Percentiles rank a stretch among this genome's conserved stretches.
Evolutionary conservation across 2,329 filamentous ascomycete genomes (phyloP).

Genomic region (Fusarium drepaniforme): DNA sequence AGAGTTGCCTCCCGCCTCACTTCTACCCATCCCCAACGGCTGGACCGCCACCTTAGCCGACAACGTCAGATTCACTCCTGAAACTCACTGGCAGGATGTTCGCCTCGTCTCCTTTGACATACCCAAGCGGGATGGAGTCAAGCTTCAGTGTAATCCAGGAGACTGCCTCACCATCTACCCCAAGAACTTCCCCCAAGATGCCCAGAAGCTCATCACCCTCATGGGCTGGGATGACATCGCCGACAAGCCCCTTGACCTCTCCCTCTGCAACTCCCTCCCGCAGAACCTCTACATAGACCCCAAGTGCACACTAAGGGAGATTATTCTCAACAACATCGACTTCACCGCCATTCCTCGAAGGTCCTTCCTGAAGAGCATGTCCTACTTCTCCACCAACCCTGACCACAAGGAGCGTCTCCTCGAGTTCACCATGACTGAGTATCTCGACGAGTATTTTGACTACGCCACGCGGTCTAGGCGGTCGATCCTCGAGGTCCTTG

Average conservation of each 20-base stretch:
- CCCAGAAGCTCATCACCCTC: constrained; percentile 79
- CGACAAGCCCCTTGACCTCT: constrained; percentile 73
- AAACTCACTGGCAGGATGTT: constrained; percentile 92
- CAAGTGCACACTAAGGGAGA: constrained; percentile 74
- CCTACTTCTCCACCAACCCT: constrained; percentile 78
- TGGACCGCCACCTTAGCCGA: constrained; percentile 68
- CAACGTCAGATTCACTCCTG: constrained; percentile 82
- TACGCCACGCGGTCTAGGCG: constrained; percentile 92
- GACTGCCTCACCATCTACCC: constrained; percentile 87
- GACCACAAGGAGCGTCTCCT: constrained; percentile 84
- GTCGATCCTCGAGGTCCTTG: constrained; percentile 90
- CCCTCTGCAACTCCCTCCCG: constrained; percentile 48
- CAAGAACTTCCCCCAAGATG: constrained; percentile 87
- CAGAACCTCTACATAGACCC: constrained; percentile 52
- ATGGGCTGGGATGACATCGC: constrained; percentile 85
- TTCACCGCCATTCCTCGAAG: constrained; percentile 90
- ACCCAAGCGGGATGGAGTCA: constrained; percentile 37
- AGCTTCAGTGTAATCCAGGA: constrained; percentile 70
- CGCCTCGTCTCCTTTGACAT: constrained; percentile 77
- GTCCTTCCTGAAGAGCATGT: constrained; percentile 84
- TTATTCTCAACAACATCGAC: constrained; percentile 88
- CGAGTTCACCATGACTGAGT: constrained; percentile 84
- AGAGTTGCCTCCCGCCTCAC: constrained; percentile 45
- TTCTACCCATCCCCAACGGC: constrained; percentile 69
- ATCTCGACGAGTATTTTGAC: constrained; percentile 93